Base-by-base conservation (phyloP, 805 yeast species). In the Kuraishia hungarica region DNA sequence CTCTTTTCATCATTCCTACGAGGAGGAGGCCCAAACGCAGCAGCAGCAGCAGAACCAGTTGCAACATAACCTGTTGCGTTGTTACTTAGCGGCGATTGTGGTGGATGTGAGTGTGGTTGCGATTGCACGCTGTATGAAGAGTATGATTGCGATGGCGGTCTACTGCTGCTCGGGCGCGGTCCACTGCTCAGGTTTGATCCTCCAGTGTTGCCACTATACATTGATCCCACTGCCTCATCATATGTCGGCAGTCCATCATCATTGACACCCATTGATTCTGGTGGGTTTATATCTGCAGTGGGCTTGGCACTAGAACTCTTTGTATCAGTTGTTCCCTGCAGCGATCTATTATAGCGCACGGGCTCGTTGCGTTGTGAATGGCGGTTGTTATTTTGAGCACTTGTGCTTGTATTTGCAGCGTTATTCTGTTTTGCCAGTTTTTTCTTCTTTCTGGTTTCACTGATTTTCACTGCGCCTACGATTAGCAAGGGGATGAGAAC, bases 231-330 rank as follows among this genome's bases (percentile, higher is more conserved):
- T 8, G 43, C 43, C 43, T 35, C 43, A 35, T 35, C 43, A 15
- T 59, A 65, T 8, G 56, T 10, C 1, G 66, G 65, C 1, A 51
- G 35, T n/a, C 55, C 23, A n/a, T 21, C 56, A 26, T 59, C 58
- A 8, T 58, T 54, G 46, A 58, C 62, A 15, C 11, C 56, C 4
- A 57, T 54, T 2, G 43, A 26, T 26, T 26, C 8, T 5, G 10
- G 10, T 6, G 29, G 29, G 29, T 26, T 26, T 10, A 6, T 26
- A 6, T 26, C 29, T 6, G 10, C 8, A 26, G 29, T 26, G 29
- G n/a, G n/a, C n/a, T n/a, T n/a, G n/a, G n/a, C n/a, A n/a, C n/a
- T n/a, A n/a, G n/a, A n/a, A n/a, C 11, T 28, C 6, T 28, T 28
- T 7, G 35, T 28, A 28, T 6, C 11, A 28, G 6, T 28, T 28